Base-by-base conservation (phyloP, 192 early-diverging fungal species). In the Geosiphon pyriformis region DNA sequence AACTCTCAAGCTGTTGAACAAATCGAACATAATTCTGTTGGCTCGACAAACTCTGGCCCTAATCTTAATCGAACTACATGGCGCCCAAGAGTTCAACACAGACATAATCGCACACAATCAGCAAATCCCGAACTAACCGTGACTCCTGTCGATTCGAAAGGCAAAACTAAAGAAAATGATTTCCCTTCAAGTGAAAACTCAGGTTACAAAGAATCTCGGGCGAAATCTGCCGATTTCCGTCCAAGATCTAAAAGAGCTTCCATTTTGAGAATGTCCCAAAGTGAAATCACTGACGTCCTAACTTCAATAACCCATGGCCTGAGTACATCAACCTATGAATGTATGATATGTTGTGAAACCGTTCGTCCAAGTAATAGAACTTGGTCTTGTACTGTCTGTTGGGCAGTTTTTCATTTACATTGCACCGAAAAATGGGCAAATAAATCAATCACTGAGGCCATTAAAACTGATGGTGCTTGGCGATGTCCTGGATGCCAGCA, bases 321-420 rank as follows among this genome's bases (percentile, higher is more conserved):
- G 52, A 80, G 73, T 20, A 84, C 75, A 32, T 82, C 85, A 12
- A 76, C 84, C 0, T 95, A 95, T 76, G 94, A 98, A 68, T 98
- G 96, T 79, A 93, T 96, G 93, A 87, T 98, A 8, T 98, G 95
- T 77, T 94, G 88, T 82, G 94, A 98, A 77, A 74, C 76, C 20
- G 80, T 98, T 54, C 78, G 83, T 49, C 80, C 75, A 11, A 80
- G 78, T 4, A 83, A 95, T 71, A 76, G 76, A 30, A 84, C 86
- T 7, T 98, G 96, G 96, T 83, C 81, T 49, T 98, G 96, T 78
- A 76, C 83, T 70, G 74, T 74, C 49, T 96, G 94, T 78, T 95
- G 85, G 85, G 91, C 90, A 12, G 85, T 94, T 2, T 96, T 96
- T 71, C 96, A 98, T 72, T 72, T 95, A 4, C 80, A 87, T 18